phyloP scores from a whole-genome alignment of 805 yeast genomes.

The Barnettozyma sp. region DNA sequence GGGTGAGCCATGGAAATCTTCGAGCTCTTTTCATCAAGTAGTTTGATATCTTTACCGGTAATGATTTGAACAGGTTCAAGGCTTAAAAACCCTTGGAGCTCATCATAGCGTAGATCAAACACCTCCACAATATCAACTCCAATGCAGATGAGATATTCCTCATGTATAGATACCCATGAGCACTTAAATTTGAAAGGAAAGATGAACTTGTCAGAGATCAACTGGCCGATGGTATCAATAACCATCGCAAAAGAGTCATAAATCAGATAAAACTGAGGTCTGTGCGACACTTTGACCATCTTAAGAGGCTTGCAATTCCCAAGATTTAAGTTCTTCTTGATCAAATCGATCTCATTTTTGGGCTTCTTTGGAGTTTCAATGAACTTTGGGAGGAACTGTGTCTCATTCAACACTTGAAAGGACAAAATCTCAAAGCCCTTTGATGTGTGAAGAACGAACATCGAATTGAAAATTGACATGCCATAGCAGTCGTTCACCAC shows the following conservation, averaged over 20 bases:
- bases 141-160: slow-evolving; percentile 44
- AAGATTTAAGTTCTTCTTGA: slow-evolving; percentile 34
- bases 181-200: slow-evolving; percentile 38
- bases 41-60: slow-evolving; percentile 57
- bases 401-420: slow-evolving; percentile 46
- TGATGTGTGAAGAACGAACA: slow-evolving; percentile 59
- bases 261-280: slow-evolving; percentile 50
- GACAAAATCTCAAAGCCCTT: slow-evolving; percentile 63
- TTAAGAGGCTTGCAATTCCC: slow-evolving; percentile 45
- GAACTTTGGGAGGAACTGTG: slow-evolving; percentile 52
- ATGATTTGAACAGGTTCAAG: slow-evolving; percentile 57
- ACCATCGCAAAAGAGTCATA: slow-evolving; percentile 68
- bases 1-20: slow-evolving; percentile 59
- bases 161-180: slow-evolving; percentile 33
- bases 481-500: slow-evolving; percentile 52
- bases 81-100: slow-evolving; percentile 27
- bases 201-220: slow-evolving; percentile 35
- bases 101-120: slow-evolving; percentile 47
- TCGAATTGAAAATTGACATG: slow-evolving; percentile 55
- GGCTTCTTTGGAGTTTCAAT: slow-evolving; percentile 20
- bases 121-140: slow-evolving; percentile 67
- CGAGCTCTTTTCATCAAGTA: slow-evolving; percentile 36
- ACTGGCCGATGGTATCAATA: slow-evolving; percentile 50
- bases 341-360: slow-evolving; percentile 29
- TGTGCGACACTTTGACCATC: slow-evolving; percentile 52